These are phyloP conservation scores for Seiridium unicorne DNA, from an alignment of 2,329 filamentous ascomycete genomes.

Conservation along the genomic window DNA sequence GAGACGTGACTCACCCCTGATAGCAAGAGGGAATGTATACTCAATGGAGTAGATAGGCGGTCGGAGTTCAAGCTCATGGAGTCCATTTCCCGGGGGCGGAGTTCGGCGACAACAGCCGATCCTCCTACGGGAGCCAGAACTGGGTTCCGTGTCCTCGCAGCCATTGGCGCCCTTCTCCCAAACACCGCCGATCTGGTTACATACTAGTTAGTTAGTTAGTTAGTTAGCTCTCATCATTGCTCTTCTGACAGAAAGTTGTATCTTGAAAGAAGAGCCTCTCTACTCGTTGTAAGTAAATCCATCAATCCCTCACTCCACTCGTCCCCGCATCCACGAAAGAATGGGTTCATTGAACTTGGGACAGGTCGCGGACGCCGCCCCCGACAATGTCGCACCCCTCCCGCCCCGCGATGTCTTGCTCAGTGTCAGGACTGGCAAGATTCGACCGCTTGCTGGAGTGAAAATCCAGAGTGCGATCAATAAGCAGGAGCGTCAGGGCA, in stretches of 20 bases:
- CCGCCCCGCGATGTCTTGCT: slow-evolving; percentile 44
- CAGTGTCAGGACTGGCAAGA: slow-evolving; percentile 54
- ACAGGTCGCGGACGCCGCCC: not conserved
- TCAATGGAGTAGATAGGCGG: too few species aligned
- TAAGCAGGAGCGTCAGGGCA: slow-evolving; percentile 42
- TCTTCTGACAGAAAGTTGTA: not conserved
- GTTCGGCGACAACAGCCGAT: too few species aligned
- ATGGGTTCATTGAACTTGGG: slow-evolving; percentile 9
- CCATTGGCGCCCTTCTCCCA: too few species aligned
- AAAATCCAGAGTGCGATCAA: slow-evolving; percentile 55
- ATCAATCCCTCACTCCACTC: not conserved
- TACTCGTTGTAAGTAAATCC: slow-evolving; percentile 3
- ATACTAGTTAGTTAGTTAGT: not conserved
- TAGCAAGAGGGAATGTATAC: too few species aligned
- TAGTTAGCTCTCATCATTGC: not conserved
- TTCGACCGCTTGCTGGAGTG: slow-evolving; percentile 51
- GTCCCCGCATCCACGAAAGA: not conserved
- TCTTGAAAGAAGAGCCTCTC: not conserved
- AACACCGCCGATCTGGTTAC: too few species aligned
- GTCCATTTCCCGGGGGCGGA: too few species aligned
- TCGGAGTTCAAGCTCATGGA: too few species aligned
- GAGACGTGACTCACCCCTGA: too few species aligned
- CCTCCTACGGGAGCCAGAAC: too few species aligned
- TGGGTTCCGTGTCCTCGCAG: too few species aligned
- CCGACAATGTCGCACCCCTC: slow-evolving; percentile 17